Conservation (phyloP, 257 asterid species). For the Fraxinus anomala region DNA sequence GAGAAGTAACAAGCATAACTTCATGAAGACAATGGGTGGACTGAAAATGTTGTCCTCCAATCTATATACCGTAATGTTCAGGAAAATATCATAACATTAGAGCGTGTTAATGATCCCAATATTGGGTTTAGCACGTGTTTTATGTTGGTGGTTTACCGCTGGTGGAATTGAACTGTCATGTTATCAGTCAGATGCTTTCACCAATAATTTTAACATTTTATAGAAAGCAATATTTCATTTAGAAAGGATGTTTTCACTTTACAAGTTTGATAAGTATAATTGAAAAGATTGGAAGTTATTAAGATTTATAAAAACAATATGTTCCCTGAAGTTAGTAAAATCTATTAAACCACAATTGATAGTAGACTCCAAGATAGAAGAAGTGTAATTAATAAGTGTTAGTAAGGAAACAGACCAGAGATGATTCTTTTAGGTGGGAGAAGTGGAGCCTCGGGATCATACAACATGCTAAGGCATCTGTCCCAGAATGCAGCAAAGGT, state of each 20-base stretch:
- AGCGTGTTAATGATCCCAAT: neutral
- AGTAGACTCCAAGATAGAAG: neutral
- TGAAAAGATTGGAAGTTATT: neutral
- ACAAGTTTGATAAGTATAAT: neutral
- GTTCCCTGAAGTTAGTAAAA: neutral
- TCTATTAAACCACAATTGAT: neutral
- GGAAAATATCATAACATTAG: neutral
- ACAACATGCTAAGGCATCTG: slow-evolving; percentile 87
- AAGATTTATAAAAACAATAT: neutral
- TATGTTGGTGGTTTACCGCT: no score
- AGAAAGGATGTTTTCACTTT: neutral
- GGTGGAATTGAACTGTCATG: no score
- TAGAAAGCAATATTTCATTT: no score
- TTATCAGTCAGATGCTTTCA: no score
- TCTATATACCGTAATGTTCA: neutral
- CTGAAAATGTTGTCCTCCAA: neutral
- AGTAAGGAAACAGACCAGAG: slow-evolving; percentile 53
- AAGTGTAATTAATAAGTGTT: neutral
- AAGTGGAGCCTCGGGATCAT: slow-evolving; percentile 87
- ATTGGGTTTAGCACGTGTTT: neutral
- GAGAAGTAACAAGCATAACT: neutral
- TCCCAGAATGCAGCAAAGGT: slow-evolving; percentile 84
- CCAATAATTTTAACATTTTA: no score
- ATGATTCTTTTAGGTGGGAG: slow-evolving; percentile 86
- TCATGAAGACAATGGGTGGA: neutral